A percentile compares a stretch with the other conserved stretches of the same genome.
These are phyloP conservation scores for Acidomyces sp. DNA, from an alignment of 495 filamentous ascomycete species.

Conservation along the genomic window DNA sequence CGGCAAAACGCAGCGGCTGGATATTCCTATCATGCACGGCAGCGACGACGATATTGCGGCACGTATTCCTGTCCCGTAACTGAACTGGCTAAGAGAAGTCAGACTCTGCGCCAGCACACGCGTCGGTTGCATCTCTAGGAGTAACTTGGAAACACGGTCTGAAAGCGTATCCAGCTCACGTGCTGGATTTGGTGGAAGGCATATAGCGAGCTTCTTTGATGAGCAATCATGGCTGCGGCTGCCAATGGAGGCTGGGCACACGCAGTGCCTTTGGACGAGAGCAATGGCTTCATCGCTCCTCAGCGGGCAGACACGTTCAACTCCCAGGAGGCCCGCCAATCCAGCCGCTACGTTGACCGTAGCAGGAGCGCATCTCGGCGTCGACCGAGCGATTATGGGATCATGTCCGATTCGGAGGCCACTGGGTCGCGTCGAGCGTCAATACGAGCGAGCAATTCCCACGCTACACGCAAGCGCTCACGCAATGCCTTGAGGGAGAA, in stretches of 20 bases:
- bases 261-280: constrained; percentile 11
- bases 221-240: constrained; percentile 6
- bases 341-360: background rate
- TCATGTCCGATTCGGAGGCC: constrained; percentile 16
- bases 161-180: too few relatives aligned
- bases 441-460: constrained; percentile 6
- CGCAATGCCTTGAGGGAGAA: constrained; percentile 10
- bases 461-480: constrained; percentile 13
- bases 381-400: constrained; percentile 13
- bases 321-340: background rate
- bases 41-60: too few relatives aligned
- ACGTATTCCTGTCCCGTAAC: too few relatives aligned
- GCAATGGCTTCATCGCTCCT: constrained; percentile 1
- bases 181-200: too few relatives aligned
- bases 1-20: too few relatives aligned
- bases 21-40: too few relatives aligned
- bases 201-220: too few relatives aligned
- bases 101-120: too few relatives aligned
- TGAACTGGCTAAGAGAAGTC: too few relatives aligned
- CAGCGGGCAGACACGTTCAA: constrained; percentile 1
- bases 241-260: constrained; percentile 3
- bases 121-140: too few relatives aligned
- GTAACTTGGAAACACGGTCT: too few relatives aligned
- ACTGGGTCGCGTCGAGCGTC: constrained; percentile 4
- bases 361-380: background rate